Evolutionary conservation across 345 rosid genomes (phyloP), one percentile per base, ranked within the genome.

Genomic region (Acer negundo): DNA sequence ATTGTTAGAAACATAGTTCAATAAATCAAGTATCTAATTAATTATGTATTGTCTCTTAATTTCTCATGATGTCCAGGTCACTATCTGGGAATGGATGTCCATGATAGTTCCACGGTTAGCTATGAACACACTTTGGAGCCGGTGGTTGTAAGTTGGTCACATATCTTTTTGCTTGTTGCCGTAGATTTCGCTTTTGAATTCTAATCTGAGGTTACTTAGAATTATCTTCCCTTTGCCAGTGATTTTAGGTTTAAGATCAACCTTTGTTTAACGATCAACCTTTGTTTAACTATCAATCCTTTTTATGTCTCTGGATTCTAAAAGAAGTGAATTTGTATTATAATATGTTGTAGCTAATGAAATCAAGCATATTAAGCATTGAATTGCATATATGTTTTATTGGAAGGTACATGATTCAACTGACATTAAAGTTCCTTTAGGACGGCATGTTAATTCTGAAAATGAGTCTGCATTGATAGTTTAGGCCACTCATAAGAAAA

Each of bases 71-170:
- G 73, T 85, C 64, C 83, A 94, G 99, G 99, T 84, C 99, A 95
- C 83, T 95, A 91, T 86, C 90, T 95, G 11, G 99, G 99, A 79
- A 92, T 96, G 97, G 98, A 94, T 79, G 98, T 96, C 82, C 99
- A 96, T 75, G 99, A 96, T 87, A 87, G 95, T 86, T 90, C 94
- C 75, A 59, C 73, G 74, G 81, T 91, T 75, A 85, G 93, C 83
- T 92, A 87, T 55, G 92, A 92, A 70, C 88, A 91, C 72, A 87
- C 91, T 74, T 73, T 94, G 90, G 83, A 87, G 88, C 98, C 98
- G 2, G 98, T 98, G 65, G 95, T 90, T 82, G 98, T 96, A 94
- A 89, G 99, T 85, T 72, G 15, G n/a, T 64, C 80, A 40, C 64
- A 16, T 31, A n/a, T 31, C n/a, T 19, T 1, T 42, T 24, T 74